These are phyloP conservation scores for Aspergillus flavus DNA, from an alignment of 2,329 filamentous ascomycete genomes.

Conservation along the genomic window DNA sequence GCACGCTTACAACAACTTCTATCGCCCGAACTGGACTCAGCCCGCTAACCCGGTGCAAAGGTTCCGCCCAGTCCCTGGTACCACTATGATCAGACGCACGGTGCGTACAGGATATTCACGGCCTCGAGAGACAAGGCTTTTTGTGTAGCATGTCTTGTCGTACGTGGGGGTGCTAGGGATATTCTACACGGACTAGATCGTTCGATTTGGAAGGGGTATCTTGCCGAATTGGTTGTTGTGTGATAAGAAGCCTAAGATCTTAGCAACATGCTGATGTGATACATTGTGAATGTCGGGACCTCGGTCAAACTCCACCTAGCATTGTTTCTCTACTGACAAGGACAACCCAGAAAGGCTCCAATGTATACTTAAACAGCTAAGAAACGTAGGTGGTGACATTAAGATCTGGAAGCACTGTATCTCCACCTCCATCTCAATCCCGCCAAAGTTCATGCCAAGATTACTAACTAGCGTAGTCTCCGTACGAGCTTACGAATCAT, in stretches of 20 bases:
- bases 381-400: too few relatives aligned
- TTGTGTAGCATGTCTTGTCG: not conserved
- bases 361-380: too few relatives aligned
- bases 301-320: not conserved
- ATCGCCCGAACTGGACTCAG: not conserved
- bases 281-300: not conserved
- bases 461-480: too few relatives aligned
- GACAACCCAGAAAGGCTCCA: too few relatives aligned
- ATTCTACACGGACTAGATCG: not conserved
- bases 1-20: not conserved
- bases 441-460: too few relatives aligned
- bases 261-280: not conserved
- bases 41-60: not conserved
- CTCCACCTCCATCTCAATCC: too few relatives aligned
- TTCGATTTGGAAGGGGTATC: not conserved
- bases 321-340: not conserved
- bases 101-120: not conserved
- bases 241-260: not conserved
- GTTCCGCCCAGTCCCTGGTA: not conserved
- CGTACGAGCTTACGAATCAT: too few relatives aligned
- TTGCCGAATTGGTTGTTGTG: not conserved
- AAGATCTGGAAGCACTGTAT: too few relatives aligned
- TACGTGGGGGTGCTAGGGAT: not conserved
- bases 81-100: not conserved
- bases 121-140: not conserved